Base-by-base conservation (phyloP, 2,329 filamentous ascomycete species). In the Bipolaris bicolor region DNA sequence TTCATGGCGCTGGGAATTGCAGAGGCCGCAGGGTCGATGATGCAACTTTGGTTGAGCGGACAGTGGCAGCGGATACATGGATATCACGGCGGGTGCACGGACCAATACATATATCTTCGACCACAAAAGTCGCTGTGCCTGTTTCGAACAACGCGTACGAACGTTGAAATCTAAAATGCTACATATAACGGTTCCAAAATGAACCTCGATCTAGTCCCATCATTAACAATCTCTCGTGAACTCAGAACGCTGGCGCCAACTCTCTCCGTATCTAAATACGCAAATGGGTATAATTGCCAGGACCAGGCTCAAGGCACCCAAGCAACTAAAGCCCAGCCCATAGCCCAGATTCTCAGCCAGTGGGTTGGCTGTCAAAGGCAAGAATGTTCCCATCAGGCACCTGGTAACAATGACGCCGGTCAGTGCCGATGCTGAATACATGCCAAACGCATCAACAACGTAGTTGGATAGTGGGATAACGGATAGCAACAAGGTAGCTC, bases 391-490 rank as follows among this genome's bases (percentile, higher is more conserved):
- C 71, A 82, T 79, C 0, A 88, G 71, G 57, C 83, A 86, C 36
- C 84, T 76, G 1, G 78, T 78, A 1, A 86, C 82, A 55, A 87
- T 84, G 5, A 86, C 66, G 0, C 81, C 83, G 0, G 84, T 86
- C 76, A 86, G 79, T 1, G 84, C 84, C 10, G 82, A 85, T 0
- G 84, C 84, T 1, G 83, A 81, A 63, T 84, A 86, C 5, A 83
- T 57, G 0, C 83, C 83, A 55, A 82, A 84, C 0, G 84, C 82
- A 57, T 87, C 84, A 2, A 86, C 84, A 0, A 86, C 78, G 60
- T 86, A 87, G 0, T 83, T 79, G 54, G 80, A 81, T 2, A 86
- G 54, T 0, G 84, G 83, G 18, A 87, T 67, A 45, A 81, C 75
- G 3, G 76, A 76, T 2, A 86, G 68, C 47, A 82, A 73, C 2